A percentile compares a stretch with the other conserved stretches of the same genome.
phyloP scores from a whole-genome alignment of 805 yeast species.

The Middelhovenomyces tepae region DNA sequence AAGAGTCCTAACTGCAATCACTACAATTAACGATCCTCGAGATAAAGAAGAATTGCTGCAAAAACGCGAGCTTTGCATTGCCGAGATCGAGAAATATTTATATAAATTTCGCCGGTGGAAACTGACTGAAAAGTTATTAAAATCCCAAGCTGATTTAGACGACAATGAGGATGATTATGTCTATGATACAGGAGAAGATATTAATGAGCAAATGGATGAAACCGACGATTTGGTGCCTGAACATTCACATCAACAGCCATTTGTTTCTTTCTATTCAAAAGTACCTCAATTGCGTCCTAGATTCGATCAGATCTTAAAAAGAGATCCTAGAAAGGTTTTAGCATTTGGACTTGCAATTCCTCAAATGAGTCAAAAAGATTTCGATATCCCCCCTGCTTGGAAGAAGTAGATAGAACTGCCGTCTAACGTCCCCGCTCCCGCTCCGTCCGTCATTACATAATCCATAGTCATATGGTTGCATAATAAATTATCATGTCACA shows the following conservation, averaged over 20 bases:
- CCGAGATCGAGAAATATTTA: constrained; percentile 34
- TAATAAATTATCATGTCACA: no score
- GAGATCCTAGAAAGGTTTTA: constrained; percentile 8
- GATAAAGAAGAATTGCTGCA: constrained; percentile 42
- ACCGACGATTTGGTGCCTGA: no score
- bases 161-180: constrained; percentile 11
- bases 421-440: no score
- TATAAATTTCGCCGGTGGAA: constrained; percentile 18
- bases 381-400: constrained; percentile 16
- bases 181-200: not conserved
- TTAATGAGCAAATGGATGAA: no score
- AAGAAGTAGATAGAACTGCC: constrained; percentile 7
- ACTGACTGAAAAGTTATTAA: constrained; percentile 5
- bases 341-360: constrained; percentile 17
- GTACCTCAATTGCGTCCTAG: constrained; percentile 9
- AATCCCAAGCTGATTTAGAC: constrained; percentile 3
- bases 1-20: constrained; percentile 36
- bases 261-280: constrained; percentile 10
- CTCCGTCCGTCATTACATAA: no score
- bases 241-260: no score
- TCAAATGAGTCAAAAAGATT: constrained; percentile 6
- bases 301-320: constrained; percentile 13
- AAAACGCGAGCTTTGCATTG: constrained; percentile 45
- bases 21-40: constrained; percentile 39
- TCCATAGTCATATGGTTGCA: no score